phyloP scores from a whole-genome alignment of 2,329 filamentous ascomycete species.

The Aspergillus candidus region DNA sequence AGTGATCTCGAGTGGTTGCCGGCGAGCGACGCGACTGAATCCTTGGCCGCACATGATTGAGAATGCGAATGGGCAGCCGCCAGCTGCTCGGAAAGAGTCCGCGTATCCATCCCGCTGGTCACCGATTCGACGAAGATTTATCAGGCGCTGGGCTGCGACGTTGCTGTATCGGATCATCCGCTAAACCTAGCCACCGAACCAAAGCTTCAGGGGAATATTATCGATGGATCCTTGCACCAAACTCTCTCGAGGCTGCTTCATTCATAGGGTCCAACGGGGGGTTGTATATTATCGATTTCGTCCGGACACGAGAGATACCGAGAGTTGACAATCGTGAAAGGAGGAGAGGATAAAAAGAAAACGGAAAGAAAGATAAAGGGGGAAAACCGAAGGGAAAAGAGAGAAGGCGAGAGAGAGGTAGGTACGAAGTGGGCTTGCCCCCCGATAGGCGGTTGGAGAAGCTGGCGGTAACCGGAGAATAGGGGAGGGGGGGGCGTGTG shows the following conservation, averaged over 20 bases:
- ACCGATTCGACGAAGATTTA: slow-evolving; percentile 24
- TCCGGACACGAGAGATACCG: background rate
- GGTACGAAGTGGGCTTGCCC: too few species aligned
- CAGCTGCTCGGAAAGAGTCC: slow-evolving; percentile 23
- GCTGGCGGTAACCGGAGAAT: too few species aligned
- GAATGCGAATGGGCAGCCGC: slow-evolving; percentile 24
- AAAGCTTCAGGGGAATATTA: slow-evolving; percentile 10
- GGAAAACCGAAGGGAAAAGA: background rate
- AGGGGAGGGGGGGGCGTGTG: too few species aligned
- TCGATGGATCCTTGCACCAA: slow-evolving; percentile 8
- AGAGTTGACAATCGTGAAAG: background rate
- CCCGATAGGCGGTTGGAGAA: too few species aligned
- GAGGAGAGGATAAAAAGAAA: background rate
- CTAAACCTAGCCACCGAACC: slow-evolving; percentile 6
- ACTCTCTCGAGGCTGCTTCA: slow-evolving; percentile 3
- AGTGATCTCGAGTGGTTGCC: slow-evolving; percentile 34
- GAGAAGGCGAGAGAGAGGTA: background rate
- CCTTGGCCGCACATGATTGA: slow-evolving; percentile 26
- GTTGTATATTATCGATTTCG: background rate
- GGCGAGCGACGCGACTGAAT: slow-evolving; percentile 17
- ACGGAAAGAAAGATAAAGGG: background rate
- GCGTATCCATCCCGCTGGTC: slow-evolving; percentile 27
- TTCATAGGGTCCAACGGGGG: slow-evolving; percentile 12
- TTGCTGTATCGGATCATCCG: slow-evolving; percentile 10
- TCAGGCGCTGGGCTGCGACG: slow-evolving; percentile 16